A percentile compares a stretch with the other conserved stretches of the same genome.
Evolutionary conservation across 768 basidiomycete genomes (phyloP).

Genomic region (Filobasidium floriforme): DNA sequence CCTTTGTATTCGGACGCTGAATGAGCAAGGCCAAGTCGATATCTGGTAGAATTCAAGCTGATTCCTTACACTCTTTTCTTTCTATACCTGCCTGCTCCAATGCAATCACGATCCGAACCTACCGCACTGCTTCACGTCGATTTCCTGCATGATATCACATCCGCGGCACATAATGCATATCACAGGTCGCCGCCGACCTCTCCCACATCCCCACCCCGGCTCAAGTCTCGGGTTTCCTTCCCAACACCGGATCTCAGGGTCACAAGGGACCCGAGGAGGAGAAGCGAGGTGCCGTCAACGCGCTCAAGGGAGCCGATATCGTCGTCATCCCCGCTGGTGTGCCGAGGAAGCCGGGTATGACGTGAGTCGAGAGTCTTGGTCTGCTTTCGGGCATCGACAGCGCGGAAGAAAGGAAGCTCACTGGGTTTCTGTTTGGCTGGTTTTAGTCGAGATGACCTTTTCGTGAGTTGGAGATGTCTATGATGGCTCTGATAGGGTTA

Average conservation of each 20-base stretch:
- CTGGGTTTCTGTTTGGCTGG: background rate
- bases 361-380: conserved; percentile 32
- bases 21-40: background rate
- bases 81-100: conserved; percentile 5
- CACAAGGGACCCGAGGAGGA: conserved; percentile 49
- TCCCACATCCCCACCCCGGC: conserved; percentile 84
- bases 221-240: conserved; percentile 54
- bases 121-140: too few species aligned
- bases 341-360: conserved; percentile 64
- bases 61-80: background rate
- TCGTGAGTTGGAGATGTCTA: conserved; percentile 4
- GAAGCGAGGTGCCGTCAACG: conserved; percentile 63
- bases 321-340: conserved; percentile 96
- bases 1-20: background rate
- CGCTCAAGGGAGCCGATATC: conserved; percentile 74
- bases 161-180: background rate
- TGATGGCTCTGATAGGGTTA: too few species aligned
- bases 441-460: conserved; percentile 41
- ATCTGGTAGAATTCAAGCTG: background rate
- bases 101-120: too few species aligned
- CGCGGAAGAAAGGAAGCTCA: too few species aligned
- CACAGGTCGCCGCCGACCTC: conserved; percentile 76
- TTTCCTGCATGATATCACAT: too few species aligned
- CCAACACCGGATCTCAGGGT: conserved; percentile 40
- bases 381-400: too few species aligned